Base-by-base conservation (phyloP, 1,284 basidiomycete species). In the Vanrija sp. region DNA sequence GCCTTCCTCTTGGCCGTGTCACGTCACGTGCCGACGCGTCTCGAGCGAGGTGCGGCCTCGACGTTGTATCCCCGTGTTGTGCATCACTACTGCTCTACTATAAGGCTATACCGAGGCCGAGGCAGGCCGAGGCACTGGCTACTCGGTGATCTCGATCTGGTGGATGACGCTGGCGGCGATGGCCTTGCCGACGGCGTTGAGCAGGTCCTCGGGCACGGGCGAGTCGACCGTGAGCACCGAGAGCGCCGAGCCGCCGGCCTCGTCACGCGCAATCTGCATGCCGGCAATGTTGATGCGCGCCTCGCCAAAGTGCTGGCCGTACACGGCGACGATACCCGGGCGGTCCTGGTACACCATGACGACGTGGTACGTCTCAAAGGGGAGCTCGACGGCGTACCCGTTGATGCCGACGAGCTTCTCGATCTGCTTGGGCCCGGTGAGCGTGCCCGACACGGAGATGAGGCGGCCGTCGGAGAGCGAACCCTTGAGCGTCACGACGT, bases 401-500 rank as follows among this genome's bases (percentile, higher is more conserved):
- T 52, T 47, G 18, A 52, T 47, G 41, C 51, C 51, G n/a, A 52
- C 45, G 12, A 52, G 51, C 51, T 52, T 52, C 35, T 52, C 51
- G 6, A 41, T 43, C 45, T 52, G 51, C 45, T 47, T 47, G 22
- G 51, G 51, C 9, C 51, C 51, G 8, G 51, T 52, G n/a, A 38
- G 24, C 12, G 51, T 52, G 27, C 51, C 51, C 12, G 45, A 41
- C 9, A 52, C 51, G 27, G 45, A 47, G 20, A 52, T 16, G 16
- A 16, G 16, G 38, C 15, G 36, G 27, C 51, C 51, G 45, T 52
- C 51, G 6, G 44, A 15, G n/a, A 52, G 51, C 3, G 51, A 18
- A 31, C 51, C 51, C 23, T 41, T 47, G 45, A 52, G 51, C 19
- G 51, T 52, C 39, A 52, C 37, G 16, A 52, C 51, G 45, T 52